Percentiles rank a stretch among this genome's conserved stretches.
These are phyloP conservation scores for Stenogyne calaminthoides DNA, from an alignment of 305 asterid species.

Conservation along the genomic window DNA sequence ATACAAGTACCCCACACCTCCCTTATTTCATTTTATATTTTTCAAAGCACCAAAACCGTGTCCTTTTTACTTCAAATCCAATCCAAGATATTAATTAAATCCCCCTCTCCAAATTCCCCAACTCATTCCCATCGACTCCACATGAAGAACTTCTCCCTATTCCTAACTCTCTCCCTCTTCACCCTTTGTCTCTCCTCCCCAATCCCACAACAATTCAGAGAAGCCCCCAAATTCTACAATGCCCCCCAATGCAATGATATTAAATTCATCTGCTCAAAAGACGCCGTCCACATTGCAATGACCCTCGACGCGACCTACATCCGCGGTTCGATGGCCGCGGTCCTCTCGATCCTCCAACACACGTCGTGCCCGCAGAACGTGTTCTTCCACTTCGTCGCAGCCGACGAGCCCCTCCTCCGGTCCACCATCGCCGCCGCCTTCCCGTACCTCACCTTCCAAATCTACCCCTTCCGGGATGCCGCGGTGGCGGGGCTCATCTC, in stretches of 20 bases:
- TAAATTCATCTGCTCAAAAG: constrained; percentile 44
- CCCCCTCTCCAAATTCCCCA: constrained; percentile 14
- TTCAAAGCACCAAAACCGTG: constrained; percentile 26
- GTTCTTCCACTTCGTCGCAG: constrained; percentile 69
- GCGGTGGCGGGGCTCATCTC: constrained; percentile 73
- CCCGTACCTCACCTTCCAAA: constrained; percentile 68
- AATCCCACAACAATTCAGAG: constrained; percentile 58
- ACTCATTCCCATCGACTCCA: constrained; percentile 33
- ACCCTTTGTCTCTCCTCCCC: constrained; percentile 21
- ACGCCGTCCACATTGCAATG: constrained; percentile 81
- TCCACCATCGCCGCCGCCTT: constrained; percentile 62
- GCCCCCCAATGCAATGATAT: constrained; percentile 46
- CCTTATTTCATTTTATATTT: not conserved
- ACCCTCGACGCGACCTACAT: constrained; percentile 81
- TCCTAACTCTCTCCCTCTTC: constrained; percentile 30
- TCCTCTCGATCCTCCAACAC: constrained; percentile 83
- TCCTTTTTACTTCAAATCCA: constrained; percentile 36
- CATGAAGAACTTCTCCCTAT: constrained; percentile 45
- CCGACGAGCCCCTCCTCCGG: constrained; percentile 46
- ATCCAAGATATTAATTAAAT: constrained; percentile 28
- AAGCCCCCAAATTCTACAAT: constrained; percentile 90
- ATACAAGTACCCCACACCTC: not conserved
- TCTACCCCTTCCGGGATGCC: constrained; percentile 60
- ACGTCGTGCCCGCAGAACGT: constrained; percentile 79
- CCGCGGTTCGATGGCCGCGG: constrained; percentile 93